Evolutionary conservation across 352 stramenopile species (phyloP).

Genomic region (Globisporangium polare): DNA sequence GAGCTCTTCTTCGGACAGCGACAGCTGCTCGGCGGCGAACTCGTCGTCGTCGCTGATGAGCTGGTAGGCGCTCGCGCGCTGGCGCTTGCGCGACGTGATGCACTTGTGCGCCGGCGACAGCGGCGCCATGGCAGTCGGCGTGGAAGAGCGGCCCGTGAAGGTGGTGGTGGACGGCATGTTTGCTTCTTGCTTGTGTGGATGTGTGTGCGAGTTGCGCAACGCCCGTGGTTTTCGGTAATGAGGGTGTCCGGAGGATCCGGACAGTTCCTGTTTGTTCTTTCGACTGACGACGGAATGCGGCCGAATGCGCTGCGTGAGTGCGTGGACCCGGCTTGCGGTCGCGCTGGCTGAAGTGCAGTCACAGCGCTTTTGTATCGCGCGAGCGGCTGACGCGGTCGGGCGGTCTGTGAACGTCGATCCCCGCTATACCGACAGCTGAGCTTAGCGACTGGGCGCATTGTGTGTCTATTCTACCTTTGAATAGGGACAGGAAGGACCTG

Average conservation of each 20-base stretch:
- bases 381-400: background rate
- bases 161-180: background rate
- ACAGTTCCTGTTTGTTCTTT: no score
- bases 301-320: background rate
- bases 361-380: background rate
- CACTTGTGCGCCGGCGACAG: conserved; percentile 18
- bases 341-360: background rate
- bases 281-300: background rate
- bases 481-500: background rate
- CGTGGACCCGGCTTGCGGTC: background rate
- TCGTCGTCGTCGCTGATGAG: background rate
- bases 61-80: background rate
- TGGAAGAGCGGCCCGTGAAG: background rate
- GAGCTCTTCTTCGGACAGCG: background rate
- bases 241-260: no score
- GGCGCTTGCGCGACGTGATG: conserved; percentile 18
- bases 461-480: no score
- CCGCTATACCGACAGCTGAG: background rate
- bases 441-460: background rate
- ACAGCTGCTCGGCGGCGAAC: background rate
- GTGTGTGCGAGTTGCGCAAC: background rate
- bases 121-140: background rate
- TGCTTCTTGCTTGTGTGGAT: background rate
- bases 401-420: background rate
- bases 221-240: background rate